These are phyloP conservation scores for Paramecium octaurelia DNA, from an alignment of 73 alveolate genomes.

Conservation along the genomic window DNA sequence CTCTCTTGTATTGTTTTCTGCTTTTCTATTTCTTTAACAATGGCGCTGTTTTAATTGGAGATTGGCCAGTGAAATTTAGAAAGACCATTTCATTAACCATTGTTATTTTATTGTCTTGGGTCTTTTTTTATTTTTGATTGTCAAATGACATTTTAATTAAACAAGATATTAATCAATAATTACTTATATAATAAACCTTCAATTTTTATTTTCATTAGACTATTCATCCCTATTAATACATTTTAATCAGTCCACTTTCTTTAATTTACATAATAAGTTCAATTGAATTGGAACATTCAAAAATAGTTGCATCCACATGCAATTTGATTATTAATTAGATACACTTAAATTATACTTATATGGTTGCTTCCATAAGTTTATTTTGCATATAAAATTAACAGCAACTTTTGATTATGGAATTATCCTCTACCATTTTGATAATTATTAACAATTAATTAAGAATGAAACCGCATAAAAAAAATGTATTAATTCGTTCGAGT, in stretches of 20 bases:
- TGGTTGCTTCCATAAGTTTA: background rate
- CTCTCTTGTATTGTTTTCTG: background rate
- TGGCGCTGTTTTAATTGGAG: background rate
- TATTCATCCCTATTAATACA: background rate
- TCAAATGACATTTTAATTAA: background rate
- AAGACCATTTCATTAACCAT: background rate
- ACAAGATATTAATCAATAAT: background rate
- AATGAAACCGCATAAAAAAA: background rate
- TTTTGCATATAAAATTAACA: no score
- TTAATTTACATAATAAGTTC: no score
- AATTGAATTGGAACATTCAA: background rate
- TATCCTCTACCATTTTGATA: background rate
- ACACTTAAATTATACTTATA: background rate
- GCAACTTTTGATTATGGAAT: background rate
- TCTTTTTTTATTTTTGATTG: background rate
- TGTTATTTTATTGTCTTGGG: background rate
- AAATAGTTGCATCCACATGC: no score
- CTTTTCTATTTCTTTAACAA: background rate
- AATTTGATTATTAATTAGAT: no score
- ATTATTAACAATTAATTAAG: background rate
- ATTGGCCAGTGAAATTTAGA: background rate
- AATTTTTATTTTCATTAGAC: background rate
- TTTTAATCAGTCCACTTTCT: no score
- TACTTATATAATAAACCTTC: background rate
- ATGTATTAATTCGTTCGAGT: background rate